Evolutionary conservation across 2,329 filamentous ascomycete species (phyloP), one percentile per base, ranked within the genome.

Genomic region (Blastomyces parvus): DNA sequence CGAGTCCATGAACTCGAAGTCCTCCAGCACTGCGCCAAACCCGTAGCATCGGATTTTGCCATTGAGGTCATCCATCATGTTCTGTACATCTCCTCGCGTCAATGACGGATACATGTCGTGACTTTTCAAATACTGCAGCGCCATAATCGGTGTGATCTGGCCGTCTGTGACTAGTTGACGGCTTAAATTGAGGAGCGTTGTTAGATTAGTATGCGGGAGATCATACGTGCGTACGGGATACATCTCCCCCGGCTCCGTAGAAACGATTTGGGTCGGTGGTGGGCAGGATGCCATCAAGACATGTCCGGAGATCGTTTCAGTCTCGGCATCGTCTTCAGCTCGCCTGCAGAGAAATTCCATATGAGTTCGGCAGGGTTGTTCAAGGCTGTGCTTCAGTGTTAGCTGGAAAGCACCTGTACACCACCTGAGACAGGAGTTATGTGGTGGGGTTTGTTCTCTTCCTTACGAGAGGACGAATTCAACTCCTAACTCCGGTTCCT

Each of bases 281-380:
- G 93, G 92, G 72, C 90, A 96, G 19, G 89, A 89, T 19, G 90
- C 89, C 93, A 97, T 97, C 68, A 97, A 81, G 4, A 90, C 92
- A 75, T 99, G 94, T 50, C 93, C 94, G 67, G 89, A 93, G 52
- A 89, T 77, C 1, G 74, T 82, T 64, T 88, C 85, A 68, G 83
- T 83, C 67, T 88, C 87, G 61, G 83, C 79, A 62, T 85, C 75
- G 67, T 83, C 78, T 59, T 79, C 76, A 66, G 80, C 64, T 61
- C 79, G 76, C 78, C 81, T 73, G 80, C 75, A 66, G 80, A 96
- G 82, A 77, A 87, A 90, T 69, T 91, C 89, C 78, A 93, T 83
- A 76, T 96, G 91, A 69, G 91, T 86, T 84, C 96, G 95, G 81
- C 94, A 97, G 61, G 92, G 90, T 74, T 88, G 89, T 80, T 97